phyloP scores from a whole-genome alignment of 164 flowering plant species.

The Vitis labrusca region DNA sequence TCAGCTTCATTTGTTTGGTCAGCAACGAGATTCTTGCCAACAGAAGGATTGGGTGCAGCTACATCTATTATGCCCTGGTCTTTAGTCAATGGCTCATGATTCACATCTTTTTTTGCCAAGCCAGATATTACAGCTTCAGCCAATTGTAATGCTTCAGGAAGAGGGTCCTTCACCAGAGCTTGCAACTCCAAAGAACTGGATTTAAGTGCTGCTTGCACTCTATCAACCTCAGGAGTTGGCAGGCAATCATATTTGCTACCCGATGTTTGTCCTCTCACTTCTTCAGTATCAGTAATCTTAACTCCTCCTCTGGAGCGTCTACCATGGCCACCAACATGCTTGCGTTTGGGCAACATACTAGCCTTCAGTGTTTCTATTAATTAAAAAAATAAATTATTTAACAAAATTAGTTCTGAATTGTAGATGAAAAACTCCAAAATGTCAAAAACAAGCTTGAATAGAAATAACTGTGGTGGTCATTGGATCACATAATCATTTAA shows the following conservation, averaged over 20 bases:
- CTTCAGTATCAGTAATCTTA: constrained; percentile 31
- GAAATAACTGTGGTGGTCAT: neutral
- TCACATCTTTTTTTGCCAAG: constrained; percentile 9
- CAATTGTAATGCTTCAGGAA: constrained; percentile 54
- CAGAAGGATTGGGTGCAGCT: constrained; percentile 2
- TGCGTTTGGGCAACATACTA: constrained; percentile 10
- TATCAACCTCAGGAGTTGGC: constrained; percentile 33
- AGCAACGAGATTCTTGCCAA: constrained; percentile 8
- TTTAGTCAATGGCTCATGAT: constrained; percentile 11
- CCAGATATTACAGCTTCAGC: constrained; percentile 30
- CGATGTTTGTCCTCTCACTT: constrained; percentile 10
- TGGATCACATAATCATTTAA: too few relatives aligned
- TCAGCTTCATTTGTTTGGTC: constrained; percentile 1
- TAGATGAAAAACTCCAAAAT: neutral
- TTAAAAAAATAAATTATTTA: neutral
- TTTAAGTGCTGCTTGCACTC: constrained; percentile 44
- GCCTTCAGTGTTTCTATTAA: constrained; percentile 16
- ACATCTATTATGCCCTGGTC: constrained; percentile 13
- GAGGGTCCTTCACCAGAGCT: constrained; percentile 64
- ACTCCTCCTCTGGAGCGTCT: constrained; percentile 28
- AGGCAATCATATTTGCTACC: constrained; percentile 16
- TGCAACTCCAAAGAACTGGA: constrained; percentile 49
- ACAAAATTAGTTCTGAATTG: neutral
- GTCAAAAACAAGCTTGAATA: neutral
- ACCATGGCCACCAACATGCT: constrained; percentile 19